Evolutionary conservation across 352 stramenopile genomes (phyloP).

Genomic region (Aphanomyces stellatus): DNA sequence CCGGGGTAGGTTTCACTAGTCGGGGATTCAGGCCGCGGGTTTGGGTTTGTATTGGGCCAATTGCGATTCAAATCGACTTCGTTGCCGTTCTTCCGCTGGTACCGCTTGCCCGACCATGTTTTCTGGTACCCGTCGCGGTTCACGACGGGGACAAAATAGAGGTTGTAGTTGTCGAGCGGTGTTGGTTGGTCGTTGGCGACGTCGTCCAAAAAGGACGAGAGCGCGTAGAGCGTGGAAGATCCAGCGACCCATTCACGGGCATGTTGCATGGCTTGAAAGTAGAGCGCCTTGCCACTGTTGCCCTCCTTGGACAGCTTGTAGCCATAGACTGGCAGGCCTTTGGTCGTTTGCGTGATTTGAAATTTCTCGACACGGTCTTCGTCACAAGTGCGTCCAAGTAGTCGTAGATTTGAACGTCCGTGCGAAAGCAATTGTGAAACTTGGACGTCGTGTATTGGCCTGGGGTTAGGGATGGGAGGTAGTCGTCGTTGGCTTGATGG

Average conservation of each 20-base stretch:
- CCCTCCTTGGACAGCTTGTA: constrained; percentile 32
- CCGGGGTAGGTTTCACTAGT: not conserved
- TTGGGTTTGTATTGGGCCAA: not conserved
- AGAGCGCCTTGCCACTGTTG: constrained; percentile 31
- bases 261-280: constrained; percentile 28
- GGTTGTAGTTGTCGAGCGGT: constrained; percentile 32
- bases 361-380: constrained; percentile 26
- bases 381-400: constrained; percentile 26
- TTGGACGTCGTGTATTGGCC: constrained; percentile 22
- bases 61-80: constrained; percentile 13
- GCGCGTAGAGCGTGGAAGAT: constrained; percentile 25
- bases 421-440: constrained; percentile 30
- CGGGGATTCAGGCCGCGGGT: not conserved
- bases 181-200: constrained; percentile 23
- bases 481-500: not conserved
- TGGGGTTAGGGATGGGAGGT: not conserved
- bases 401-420: constrained; percentile 20
- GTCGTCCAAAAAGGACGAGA: constrained; percentile 26
- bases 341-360: constrained; percentile 22
- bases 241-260: constrained; percentile 28
- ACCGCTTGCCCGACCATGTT: constrained; percentile 27
- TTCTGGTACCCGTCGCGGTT: constrained; percentile 74
- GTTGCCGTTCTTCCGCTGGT: not conserved
- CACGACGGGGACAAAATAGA: constrained; percentile 71
- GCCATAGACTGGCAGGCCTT: constrained; percentile 18